Evolutionary conservation across 305 asterid species (phyloP), one percentile per base, ranked within the genome.

Genomic region (Solanum hybrid): DNA sequence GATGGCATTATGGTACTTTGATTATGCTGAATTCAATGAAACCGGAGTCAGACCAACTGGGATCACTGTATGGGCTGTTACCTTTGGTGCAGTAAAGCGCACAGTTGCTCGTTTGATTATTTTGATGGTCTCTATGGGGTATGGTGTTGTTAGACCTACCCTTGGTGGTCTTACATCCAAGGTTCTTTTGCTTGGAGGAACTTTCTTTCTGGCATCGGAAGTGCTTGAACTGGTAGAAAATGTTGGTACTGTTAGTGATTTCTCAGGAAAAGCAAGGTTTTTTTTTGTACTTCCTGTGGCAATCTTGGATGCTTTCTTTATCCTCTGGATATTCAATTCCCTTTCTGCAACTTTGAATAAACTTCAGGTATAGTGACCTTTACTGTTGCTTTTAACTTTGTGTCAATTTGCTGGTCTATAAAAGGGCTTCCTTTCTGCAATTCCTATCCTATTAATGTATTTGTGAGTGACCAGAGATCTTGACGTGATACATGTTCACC

Each of bases 1-100:
- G 94, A 95, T 94, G 97, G 95, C 99, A 13, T 91, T 97, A 73
- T 97, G 99, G 99, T 97, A 97, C 93, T 97, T 95, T 89, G 99
- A 97, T 89, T 96, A 95, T 92, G 96, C 96, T 13, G 97, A 97
- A 92, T 97, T 97, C 92, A 97, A 97, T 86, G 97, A 93, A 92
- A 93, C 96, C 26, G 99, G 99, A 69, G 90, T 92, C 86, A 93
- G 99, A 90, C 99, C 99, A 26, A 93, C 94, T 86, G 98, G 98
- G 90, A 96, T 94, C 87, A 96, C 98, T 74, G 91, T 97, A 85
- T 96, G 98, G 98, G 99, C 98, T 8, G 99, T 97, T 81, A 96
- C 99, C 51, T 97, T 96, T 92, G 98, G 98, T 86, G 73, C 97
- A 12, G 97, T 96, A 94, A 97, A 95, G 89, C 96, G 96, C 83